These are phyloP conservation scores for Desmodesmus armatus DNA, from an alignment of 139 green algal species.

Conservation along the genomic window DNA sequence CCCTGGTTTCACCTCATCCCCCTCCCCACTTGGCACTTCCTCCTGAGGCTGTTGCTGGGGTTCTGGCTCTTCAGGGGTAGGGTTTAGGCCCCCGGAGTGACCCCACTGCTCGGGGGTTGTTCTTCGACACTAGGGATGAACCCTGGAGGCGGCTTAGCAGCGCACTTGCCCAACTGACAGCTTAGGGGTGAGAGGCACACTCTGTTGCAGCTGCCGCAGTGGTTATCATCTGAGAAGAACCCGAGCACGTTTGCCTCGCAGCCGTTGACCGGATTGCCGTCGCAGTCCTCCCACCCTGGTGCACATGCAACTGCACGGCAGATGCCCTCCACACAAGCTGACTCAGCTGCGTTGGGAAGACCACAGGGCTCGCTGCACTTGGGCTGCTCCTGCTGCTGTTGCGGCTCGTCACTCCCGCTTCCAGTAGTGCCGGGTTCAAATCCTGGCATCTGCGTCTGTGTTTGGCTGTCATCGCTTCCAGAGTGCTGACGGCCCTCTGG, in stretches of 20 bases:
- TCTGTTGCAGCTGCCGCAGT: conserved; percentile 18
- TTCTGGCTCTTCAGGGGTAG: too few relatives aligned
- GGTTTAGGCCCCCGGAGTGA: too few relatives aligned
- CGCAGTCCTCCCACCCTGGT: conserved; percentile 33
- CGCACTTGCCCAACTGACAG: too few relatives aligned
- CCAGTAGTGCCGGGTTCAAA: too few relatives aligned
- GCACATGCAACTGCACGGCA: background rate
- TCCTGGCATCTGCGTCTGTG: background rate
- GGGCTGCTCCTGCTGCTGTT: background rate
- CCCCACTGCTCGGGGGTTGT: too few relatives aligned
- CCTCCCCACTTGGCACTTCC: too few relatives aligned
- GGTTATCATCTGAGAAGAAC: background rate
- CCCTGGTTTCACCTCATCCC: too few relatives aligned
- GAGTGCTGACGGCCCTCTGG: background rate
- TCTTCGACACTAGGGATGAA: too few relatives aligned
- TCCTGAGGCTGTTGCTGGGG: too few relatives aligned
- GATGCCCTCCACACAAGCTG: background rate
- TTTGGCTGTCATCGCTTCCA: too few relatives aligned
- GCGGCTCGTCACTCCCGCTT: background rate
- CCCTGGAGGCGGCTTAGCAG: too few relatives aligned
- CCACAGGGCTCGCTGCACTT: background rate
- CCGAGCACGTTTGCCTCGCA: conserved; percentile 10
- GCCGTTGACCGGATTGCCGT: background rate
- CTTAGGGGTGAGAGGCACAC: background rate
- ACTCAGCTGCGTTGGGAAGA: background rate